A percentile compares a stretch with the other conserved stretches of the same genome.
These are phyloP conservation scores for Ormosia emarginata DNA, from an alignment of 306 rosid species.

Conservation along the genomic window DNA sequence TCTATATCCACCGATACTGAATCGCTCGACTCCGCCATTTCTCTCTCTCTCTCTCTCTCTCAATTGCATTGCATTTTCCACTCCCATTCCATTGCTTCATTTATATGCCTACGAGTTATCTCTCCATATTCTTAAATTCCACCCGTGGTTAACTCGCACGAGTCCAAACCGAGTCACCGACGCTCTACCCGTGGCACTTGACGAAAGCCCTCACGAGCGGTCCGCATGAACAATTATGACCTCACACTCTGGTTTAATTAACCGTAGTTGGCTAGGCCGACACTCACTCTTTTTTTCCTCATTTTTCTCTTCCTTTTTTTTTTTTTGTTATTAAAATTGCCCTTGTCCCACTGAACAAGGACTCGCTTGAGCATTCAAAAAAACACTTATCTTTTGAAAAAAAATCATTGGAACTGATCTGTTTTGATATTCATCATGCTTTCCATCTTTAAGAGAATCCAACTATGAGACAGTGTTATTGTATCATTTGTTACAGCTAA, in stretches of 20 bases:
- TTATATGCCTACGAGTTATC: slow-evolving; percentile 24
- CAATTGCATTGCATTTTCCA: slow-evolving; percentile 19
- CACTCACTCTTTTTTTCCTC: slow-evolving; percentile 23
- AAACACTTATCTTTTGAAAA: background rate
- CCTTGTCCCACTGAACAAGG: background rate
- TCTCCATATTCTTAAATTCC: background rate
- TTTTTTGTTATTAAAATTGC: background rate
- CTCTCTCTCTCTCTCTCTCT: slow-evolving; percentile 14
- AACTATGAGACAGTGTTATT: background rate
- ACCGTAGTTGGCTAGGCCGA: slow-evolving; percentile 78
- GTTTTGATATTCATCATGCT: background rate
- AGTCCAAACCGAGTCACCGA: slow-evolving; percentile 83
- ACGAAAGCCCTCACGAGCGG: slow-evolving; percentile 43
- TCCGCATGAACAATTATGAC: slow-evolving; percentile 44
- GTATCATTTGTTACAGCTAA: background rate
- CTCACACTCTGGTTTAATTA: slow-evolving; percentile 41
- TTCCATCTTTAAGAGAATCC: background rate
- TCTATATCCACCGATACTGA: slow-evolving; percentile 89
- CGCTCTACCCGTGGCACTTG: slow-evolving; percentile 42
- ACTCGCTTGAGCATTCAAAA: background rate
- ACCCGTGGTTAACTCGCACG: slow-evolving; percentile 50
- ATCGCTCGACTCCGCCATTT: slow-evolving; percentile 71
- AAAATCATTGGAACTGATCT: background rate
- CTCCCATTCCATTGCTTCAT: slow-evolving; percentile 29
- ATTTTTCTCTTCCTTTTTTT: background rate